Evolutionary conservation across 345 rosid species (phyloP), one percentile per base, ranked within the genome.

Genomic region (Excoecaria agallocha): DNA sequence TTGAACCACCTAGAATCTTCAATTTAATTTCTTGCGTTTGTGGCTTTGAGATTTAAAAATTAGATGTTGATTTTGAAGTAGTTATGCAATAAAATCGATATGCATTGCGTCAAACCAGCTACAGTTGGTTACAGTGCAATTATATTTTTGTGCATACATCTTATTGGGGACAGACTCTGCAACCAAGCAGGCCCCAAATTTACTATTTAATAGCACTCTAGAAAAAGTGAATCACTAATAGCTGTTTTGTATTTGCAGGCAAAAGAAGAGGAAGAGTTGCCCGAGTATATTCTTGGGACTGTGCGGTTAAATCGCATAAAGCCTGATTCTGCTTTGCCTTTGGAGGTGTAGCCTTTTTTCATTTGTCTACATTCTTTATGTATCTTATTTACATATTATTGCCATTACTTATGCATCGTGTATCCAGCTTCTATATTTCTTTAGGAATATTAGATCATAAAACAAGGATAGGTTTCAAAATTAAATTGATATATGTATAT

Each of bases 261-360:
- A 70, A 91, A 80, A 69, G 98, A 93, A 79, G 96, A 84, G 80
- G 76, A 64, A 19, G 97, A 95, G 72, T 76, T 95, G 85, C 99
- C 99, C 0, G 99, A 95, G 85, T 93, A 86, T 85, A 78, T 95
- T 80, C 94, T 93, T 60, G 99, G 99, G 56, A 91, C 98, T 6
- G 99, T 91, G 63, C 85, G 95, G 68, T 84, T 95, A 45, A 93
- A 89, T 74, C 89, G 91, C n/a, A 76, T 95, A 76, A 87, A 76
- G 83, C 85, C 82, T 1, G 98, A 95, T 17, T 73, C 96, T 41
- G 99, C 99, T 6, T 74, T 84, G 24, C 79, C 82, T 20, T 80
- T 91, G 78, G 89, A 85, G 82, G 90, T 66, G 60, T 87, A 88
- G 86, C 69, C 64, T 58, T 76, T 30, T 68, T 66, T 22, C 20